Conservation (phyloP, 192 early-diverging fungal species). For the Glomus cerebriforme region DNA sequence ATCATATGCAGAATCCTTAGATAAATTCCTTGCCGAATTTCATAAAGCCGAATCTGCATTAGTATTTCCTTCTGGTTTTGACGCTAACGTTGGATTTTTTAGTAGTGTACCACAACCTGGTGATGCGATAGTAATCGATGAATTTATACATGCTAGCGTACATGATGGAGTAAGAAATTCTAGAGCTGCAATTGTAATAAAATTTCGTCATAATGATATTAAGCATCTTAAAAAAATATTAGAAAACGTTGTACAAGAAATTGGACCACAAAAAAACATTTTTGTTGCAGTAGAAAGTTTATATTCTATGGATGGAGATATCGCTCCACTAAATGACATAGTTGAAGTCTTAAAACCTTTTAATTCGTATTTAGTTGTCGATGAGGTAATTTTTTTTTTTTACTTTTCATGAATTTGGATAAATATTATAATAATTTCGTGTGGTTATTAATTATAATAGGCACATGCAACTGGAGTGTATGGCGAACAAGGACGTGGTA, state of each 20-base stretch:
- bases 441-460: constrained; percentile 35
- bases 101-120: constrained; percentile 63
- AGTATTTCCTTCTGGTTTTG: constrained; percentile 85
- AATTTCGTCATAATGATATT: constrained; percentile 71
- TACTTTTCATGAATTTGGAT: background rate
- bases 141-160: constrained; percentile 77
- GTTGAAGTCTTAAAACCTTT: constrained; percentile 48
- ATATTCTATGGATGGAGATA: constrained; percentile 87
- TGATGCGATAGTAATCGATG: constrained; percentile 71
- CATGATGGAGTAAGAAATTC: constrained; percentile 76
- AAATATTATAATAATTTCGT: constrained; percentile 10
- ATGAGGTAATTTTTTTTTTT: constrained; percentile 57
- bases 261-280: constrained; percentile 34
- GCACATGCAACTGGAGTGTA: constrained; percentile 81
- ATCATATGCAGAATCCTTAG: constrained; percentile 59
- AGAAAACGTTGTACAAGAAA: constrained; percentile 11
- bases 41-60: constrained; percentile 61
- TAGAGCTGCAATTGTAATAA: constrained; percentile 41
- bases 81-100: constrained; percentile 78
- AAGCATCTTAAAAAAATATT: constrained; percentile 51
- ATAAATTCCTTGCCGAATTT: constrained; percentile 62
- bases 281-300: constrained; percentile 77
- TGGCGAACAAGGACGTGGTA: constrained; percentile 67
- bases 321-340: constrained; percentile 68
- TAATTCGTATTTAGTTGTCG: constrained; percentile 71